Base-by-base conservation (phyloP, 352 stramenopile genomes). In the Pythium vanterpoolii region DNA sequence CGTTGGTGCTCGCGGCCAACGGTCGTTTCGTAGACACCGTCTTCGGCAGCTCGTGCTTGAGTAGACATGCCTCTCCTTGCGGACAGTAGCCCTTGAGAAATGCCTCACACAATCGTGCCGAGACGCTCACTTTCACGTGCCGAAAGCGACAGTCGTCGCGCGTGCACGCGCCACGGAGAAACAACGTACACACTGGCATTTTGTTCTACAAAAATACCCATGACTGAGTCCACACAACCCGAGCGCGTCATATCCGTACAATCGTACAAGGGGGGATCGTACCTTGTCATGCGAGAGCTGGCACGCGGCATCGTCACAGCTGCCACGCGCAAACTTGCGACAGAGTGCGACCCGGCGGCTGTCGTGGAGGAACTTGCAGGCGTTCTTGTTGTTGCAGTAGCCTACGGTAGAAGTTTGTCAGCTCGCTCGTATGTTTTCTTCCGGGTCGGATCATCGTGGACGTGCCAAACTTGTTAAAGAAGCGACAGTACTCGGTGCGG, bases 381-480 rank as follows among this genome's bases (percentile, higher is more conserved):
- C 70, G 59, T 90, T 79, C 63, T 88, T 83, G 47, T 89, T 87
- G 53, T 89, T 94, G 68, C 84, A 94, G 50, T 80, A 89, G 11
- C 84, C 84, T 93, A 56, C 42, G n/a, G 34, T n/a, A 16, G 6
- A 42, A 18, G 14, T 21, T 42, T 42, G 14, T n/a, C 19, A 42
- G 14, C 9, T 13, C 14, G 14, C 34, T 42, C 34, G 5, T 1
- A 7, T 42, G 19, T 4, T 18, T 42, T 42, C 34, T 40, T 42
- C 14, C 34, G 18, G 8, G 34, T 42, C 0, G 13, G 19, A 21
- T 42, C 34, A 18, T 3, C 2, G 11, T 33, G 16, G 50, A 72
- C 81, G 82, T 87, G 74, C 83, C 83, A 46, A 89, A 92, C 33
- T 83, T 77, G 55, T 90, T 91, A 72, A 85, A 94, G 63, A 90